A percentile compares a stretch with the other conserved stretches of the same genome.
Evolutionary conservation across 768 basidiomycete genomes (phyloP).

Genomic region (Kondoa subrosea): DNA sequence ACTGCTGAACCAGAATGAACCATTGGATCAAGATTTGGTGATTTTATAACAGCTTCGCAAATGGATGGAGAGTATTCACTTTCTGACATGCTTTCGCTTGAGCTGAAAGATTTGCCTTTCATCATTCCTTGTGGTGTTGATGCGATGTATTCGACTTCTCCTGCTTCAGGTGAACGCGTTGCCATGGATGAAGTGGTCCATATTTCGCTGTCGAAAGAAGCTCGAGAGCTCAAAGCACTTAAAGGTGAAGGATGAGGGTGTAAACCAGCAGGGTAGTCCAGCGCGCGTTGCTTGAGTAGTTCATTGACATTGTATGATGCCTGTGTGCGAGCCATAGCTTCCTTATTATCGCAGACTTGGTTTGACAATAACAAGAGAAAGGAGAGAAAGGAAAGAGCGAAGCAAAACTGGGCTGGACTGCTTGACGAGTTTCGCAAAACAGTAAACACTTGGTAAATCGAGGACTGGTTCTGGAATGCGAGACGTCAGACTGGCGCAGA

Average conservation of each 20-base stretch:
- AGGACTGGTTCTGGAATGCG: no score
- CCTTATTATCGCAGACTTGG: not conserved
- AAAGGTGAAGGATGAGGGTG: not conserved
- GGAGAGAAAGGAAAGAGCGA: no score
- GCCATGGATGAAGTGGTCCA: not conserved
- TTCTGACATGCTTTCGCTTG: not conserved
- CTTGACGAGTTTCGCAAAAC: no score
- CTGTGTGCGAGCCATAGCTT: not conserved
- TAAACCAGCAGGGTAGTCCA: not conserved
- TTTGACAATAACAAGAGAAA: not conserved
- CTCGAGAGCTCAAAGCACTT: not conserved
- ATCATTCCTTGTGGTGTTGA: not conserved
- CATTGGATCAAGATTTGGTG: not conserved
- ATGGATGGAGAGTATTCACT: constrained; percentile 6
- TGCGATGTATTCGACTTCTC: not conserved
- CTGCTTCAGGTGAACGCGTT: not conserved
- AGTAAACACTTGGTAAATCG: no score
- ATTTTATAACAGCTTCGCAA: not conserved
- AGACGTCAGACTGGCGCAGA: no score
- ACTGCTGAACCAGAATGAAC: not conserved
- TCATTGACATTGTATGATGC: not conserved
- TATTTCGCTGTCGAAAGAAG: not conserved
- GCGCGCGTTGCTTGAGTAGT: not conserved
- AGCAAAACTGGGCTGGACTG: no score
- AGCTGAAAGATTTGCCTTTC: not conserved